phyloP scores from a whole-genome alignment of 768 basidiomycete species.

The Tricholoma matsutake region DNA sequence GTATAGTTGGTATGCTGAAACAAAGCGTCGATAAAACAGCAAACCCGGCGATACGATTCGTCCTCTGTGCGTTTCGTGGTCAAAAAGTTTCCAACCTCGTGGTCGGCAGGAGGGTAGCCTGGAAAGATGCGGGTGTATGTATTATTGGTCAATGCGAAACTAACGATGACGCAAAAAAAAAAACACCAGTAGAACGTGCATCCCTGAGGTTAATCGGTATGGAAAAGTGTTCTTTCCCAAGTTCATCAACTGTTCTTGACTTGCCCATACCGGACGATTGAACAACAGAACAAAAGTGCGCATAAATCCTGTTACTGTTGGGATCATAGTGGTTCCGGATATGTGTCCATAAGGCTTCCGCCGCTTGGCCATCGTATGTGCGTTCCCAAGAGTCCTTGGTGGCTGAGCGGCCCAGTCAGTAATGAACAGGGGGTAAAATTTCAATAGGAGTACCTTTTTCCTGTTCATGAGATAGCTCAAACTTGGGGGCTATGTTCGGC shows the following conservation, averaged over 20 bases:
- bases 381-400: no score
- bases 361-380: neutral
- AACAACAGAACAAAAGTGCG: no score
- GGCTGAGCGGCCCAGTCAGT: neutral
- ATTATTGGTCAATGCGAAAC: neutral
- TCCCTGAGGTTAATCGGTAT: slow-evolving; percentile 16
- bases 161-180: neutral
- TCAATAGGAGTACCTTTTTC: neutral
- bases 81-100: neutral
- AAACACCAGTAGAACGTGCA: neutral
- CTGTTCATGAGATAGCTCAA: neutral
- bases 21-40: neutral
- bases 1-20: neutral
- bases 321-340: no score
- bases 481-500: no score
- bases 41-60: neutral
- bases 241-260: slow-evolving; percentile 3
- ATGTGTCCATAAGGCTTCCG: no score
- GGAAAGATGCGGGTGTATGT: no score
- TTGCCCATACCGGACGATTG: no score
- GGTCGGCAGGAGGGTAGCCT: neutral
- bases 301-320: no score
- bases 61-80: neutral
- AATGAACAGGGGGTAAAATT: neutral
- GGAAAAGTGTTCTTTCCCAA: neutral